Percentiles rank a stretch among this genome's conserved stretches.
Conservation (phyloP, 805 yeast species). For the Danielia oregonensis region DNA sequence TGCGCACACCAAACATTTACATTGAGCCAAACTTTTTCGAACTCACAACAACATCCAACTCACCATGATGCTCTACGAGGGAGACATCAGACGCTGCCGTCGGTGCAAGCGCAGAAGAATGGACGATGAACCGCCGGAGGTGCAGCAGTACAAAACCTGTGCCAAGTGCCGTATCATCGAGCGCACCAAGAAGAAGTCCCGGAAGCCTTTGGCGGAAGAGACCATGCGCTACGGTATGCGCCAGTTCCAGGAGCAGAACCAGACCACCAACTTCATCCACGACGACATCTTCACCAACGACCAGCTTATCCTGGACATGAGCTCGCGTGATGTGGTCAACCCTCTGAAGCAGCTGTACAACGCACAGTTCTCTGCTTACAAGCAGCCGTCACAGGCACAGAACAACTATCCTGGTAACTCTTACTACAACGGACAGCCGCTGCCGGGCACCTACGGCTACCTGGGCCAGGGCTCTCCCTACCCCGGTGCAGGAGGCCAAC, state of each 20-base stretch:
- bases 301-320: slow-evolving; percentile 16
- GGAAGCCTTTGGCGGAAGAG: slow-evolving; percentile 45
- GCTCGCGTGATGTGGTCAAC: slow-evolving; percentile 10
- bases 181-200: slow-evolving; percentile 40
- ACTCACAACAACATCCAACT: background rate
- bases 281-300: slow-evolving; percentile 26
- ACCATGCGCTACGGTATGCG: slow-evolving; percentile 44
- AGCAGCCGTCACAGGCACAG: slow-evolving; percentile 7
- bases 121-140: slow-evolving; percentile 54
- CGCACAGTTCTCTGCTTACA: slow-evolving; percentile 11
- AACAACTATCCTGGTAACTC: slow-evolving; percentile 7
- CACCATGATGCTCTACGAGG: slow-evolving; percentile 18
- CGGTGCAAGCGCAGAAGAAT: slow-evolving; percentile 56
- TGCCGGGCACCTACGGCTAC: slow-evolving; percentile 3
- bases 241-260: slow-evolving; percentile 40
- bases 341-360: slow-evolving; percentile 14
- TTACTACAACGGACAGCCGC: slow-evolving; percentile 2
- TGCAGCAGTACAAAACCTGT: slow-evolving; percentile 54
- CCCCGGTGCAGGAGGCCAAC: background rate
- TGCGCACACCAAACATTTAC: background rate
- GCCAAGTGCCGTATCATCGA: slow-evolving; percentile 57
- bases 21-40: too few relatives aligned
- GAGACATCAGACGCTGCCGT: slow-evolving; percentile 43
- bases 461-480: slow-evolving; percentile 3
- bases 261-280: slow-evolving; percentile 28